Conservation (phyloP, 805 yeast genomes). For the Brettanomyces anomalus region DNA sequence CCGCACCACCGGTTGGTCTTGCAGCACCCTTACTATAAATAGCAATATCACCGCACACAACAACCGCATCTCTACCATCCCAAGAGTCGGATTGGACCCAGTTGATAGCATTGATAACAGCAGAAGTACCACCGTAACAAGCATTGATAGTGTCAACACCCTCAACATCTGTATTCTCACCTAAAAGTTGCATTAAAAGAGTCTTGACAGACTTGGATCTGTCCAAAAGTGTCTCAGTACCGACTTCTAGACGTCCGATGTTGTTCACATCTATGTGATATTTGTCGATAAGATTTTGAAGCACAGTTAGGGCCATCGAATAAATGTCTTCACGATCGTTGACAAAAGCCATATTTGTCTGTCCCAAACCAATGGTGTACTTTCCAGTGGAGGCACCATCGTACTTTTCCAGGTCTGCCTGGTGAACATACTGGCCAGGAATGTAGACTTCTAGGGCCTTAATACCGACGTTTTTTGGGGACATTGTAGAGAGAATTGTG, state of each 20-base stretch:
- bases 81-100: constrained; percentile 95
- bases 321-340: constrained; percentile 96
- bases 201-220: constrained; percentile 96
- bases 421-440: constrained; percentile 80
- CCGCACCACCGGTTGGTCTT: constrained; percentile 99
- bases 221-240: constrained; percentile 94
- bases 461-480: constrained; percentile 81
- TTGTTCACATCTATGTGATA: constrained; percentile 71
- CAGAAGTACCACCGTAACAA: constrained; percentile 97
- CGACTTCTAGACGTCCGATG: constrained; percentile 94
- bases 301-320: constrained; percentile 87
- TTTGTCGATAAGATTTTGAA: constrained; percentile 66
- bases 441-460: constrained; percentile 91
- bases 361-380: constrained; percentile 97
- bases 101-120: constrained; percentile 85
- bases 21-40: constrained; percentile 96
- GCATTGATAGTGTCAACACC: constrained; percentile 96
- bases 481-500: constrained; percentile 3
- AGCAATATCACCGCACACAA: constrained; percentile 96
- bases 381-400: constrained; percentile 90
- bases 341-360: constrained; percentile 95
- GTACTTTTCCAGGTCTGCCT: constrained; percentile 73
- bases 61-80: constrained; percentile 98
- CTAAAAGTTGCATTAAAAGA: constrained; percentile 88
- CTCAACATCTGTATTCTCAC: constrained; percentile 83